Evolutionary conservation across 139 green algal genomes (phyloP), one percentile per base, ranked within the genome.

Genomic region (Zygnema circumcarinatum): DNA sequence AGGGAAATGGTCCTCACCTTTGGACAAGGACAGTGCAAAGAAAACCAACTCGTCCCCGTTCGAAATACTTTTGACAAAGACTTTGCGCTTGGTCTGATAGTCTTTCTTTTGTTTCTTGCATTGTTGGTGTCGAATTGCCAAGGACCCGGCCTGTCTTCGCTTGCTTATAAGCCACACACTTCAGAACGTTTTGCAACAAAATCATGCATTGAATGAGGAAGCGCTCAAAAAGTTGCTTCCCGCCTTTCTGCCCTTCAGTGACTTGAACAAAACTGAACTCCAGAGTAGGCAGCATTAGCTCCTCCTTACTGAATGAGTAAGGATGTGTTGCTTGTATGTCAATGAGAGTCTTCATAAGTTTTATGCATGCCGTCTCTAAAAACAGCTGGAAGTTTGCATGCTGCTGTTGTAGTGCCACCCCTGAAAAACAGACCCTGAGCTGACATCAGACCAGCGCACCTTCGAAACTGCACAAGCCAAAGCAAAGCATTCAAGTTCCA

Each of bases 321-420:
- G 96, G 96, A 88, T 98, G 96, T 73, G 87, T 90, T 41, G 95
- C 92, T 73, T 95, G 93, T 11, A 97, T 68, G 82, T 95, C 90
- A 0, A 69, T 67, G 38, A 96, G 85, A 38, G 90, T 94, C 82
- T 97, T 98, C 1, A 95, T 62, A 67, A 98, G 89, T 89, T 98
- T 98, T 1, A 98, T 81, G 3, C 94, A 68, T n/a, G 88, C 94
- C 69, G 73, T 88, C 76, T 89, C 79, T 25, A 89, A 25, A 2
- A 88, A 88, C 2, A 52, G 38, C 16, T 52, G 35, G 11, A 78
- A 78, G 69, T 3, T 39, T 41, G 69, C 35, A 41, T 78, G 69
- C 54, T 78, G 81, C 54, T 84, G 54, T 31, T 32, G 41, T 38
- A 35, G 31, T 38, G 76, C 81, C 2, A 33, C 40, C 42, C 53